These are phyloP conservation scores for Candida broadrunensis DNA, from an alignment of 805 yeast genomes.

Conservation along the genomic window DNA sequence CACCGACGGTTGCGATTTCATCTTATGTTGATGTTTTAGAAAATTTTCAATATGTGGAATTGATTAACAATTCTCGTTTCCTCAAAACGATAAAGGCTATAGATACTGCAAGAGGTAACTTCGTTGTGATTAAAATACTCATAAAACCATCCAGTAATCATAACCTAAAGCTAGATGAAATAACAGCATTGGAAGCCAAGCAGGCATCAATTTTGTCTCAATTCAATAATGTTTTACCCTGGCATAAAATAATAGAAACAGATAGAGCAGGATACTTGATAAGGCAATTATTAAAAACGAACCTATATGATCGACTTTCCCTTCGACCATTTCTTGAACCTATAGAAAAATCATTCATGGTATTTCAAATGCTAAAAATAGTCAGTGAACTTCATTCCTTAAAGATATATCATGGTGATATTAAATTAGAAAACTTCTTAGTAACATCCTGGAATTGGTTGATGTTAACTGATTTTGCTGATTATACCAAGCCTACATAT, in stretches of 20 bases:
- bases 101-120: slow-evolving; percentile 62
- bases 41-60: slow-evolving; percentile 70
- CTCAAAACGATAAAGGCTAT: slow-evolving; percentile 81
- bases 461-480: slow-evolving; percentile 76
- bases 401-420: slow-evolving; percentile 79
- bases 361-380: slow-evolving; percentile 72
- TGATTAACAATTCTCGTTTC: slow-evolving; percentile 78
- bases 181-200: slow-evolving; percentile 25
- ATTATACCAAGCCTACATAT: slow-evolving; percentile 70
- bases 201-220: slow-evolving; percentile 39
- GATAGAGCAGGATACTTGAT: slow-evolving; percentile 89
- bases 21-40: slow-evolving; percentile 83
- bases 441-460: slow-evolving; percentile 90
- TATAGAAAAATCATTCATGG: slow-evolving; percentile 80
- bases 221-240: slow-evolving; percentile 67
- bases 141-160: slow-evolving; percentile 49
- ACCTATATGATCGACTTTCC: slow-evolving; percentile 82
- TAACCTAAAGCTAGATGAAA: slow-evolving; percentile 20
- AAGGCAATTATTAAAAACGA: slow-evolving; percentile 75
- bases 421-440: slow-evolving; percentile 85
- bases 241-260: slow-evolving; percentile 73
- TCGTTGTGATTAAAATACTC: slow-evolving; percentile 71
- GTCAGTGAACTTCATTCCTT: slow-evolving; percentile 59
- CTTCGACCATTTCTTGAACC: slow-evolving; percentile 83
- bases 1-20: slow-evolving; percentile 87